Percentiles rank a stretch among this genome's conserved stretches.
Conservation (phyloP, 2,329 filamentous ascomycete genomes). For the Aspergillus sergii region DNA sequence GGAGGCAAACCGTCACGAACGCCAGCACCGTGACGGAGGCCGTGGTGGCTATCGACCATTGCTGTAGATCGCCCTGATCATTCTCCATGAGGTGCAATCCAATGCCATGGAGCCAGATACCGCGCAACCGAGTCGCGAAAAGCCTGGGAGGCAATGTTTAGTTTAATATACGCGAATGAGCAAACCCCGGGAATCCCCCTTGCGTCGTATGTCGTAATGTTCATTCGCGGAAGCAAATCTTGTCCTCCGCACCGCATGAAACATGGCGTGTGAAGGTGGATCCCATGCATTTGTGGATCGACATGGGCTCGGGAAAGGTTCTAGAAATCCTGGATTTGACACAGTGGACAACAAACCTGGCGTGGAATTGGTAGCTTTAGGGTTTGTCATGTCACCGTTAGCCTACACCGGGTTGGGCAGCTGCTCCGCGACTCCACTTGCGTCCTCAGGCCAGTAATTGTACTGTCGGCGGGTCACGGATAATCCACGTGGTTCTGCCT, state of each 20-base stretch:
- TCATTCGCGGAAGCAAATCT: neutral
- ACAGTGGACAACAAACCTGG: neutral
- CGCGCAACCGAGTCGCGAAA: neutral
- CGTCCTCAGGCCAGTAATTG: neutral
- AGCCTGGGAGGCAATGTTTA: neutral
- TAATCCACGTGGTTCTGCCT: neutral
- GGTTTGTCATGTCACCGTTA: neutral
- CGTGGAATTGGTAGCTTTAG: neutral
- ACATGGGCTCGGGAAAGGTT: neutral
- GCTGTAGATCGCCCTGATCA: constrained; percentile 39
- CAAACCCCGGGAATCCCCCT: neutral
- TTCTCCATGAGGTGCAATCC: constrained; percentile 8
- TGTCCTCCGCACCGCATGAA: neutral
- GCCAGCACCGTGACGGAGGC: constrained; percentile 48
- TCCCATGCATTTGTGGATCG: neutral
- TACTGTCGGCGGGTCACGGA: neutral
- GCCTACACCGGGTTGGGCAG: neutral
- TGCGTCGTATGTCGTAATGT: neutral
- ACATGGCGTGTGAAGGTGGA: neutral
- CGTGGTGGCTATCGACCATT: constrained; percentile 48
- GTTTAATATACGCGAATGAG: neutral
- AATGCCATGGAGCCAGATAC: neutral
- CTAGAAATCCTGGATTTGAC: neutral
- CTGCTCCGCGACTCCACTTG: constrained; percentile 1
- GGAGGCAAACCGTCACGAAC: constrained; percentile 41